Percentiles rank a stretch among this genome's conserved stretches.
phyloP scores from a whole-genome alignment of 2,329 filamentous ascomycete species.

The Myriosclerotinia duriaeana region DNA sequence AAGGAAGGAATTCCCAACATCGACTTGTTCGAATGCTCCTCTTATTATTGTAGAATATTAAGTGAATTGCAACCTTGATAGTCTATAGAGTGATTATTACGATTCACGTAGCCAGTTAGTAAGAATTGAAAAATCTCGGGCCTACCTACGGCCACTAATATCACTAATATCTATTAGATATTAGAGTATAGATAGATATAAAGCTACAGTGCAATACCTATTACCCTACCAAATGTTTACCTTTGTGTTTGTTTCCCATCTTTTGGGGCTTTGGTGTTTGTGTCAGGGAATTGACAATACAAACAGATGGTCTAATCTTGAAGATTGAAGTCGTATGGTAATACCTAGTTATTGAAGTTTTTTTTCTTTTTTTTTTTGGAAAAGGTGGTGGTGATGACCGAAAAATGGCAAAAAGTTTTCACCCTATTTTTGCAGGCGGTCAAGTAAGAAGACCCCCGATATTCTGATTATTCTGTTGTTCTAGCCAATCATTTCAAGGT shows the following conservation, averaged over 20 bases:
- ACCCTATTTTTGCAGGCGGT: conserved; percentile 13
- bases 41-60: background rate
- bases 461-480: background rate
- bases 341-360: conserved; percentile 14
- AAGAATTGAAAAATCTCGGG: background rate
- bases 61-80: conserved; percentile 6
- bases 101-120: conserved; percentile 1
- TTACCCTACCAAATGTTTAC: conserved; percentile 1
- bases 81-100: background rate
- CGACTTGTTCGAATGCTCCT: background rate
- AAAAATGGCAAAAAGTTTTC: conserved; percentile 8
- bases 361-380: background rate
- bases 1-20: background rate
- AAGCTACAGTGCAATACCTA: conserved; percentile 5
- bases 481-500: background rate
- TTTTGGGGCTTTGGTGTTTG: conserved; percentile 2
- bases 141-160: background rate
- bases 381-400: conserved; percentile 16
- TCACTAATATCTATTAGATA: background rate
- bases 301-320: conserved; percentile 8
- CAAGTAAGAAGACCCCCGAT: background rate
- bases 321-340: conserved; percentile 20
- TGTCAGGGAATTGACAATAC: conserved; percentile 13
- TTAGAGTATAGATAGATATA: background rate
- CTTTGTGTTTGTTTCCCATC: background rate